Evolutionary conservation across 139 green algal genomes (phyloP).

Genomic region (Eudorina sp.): DNA sequence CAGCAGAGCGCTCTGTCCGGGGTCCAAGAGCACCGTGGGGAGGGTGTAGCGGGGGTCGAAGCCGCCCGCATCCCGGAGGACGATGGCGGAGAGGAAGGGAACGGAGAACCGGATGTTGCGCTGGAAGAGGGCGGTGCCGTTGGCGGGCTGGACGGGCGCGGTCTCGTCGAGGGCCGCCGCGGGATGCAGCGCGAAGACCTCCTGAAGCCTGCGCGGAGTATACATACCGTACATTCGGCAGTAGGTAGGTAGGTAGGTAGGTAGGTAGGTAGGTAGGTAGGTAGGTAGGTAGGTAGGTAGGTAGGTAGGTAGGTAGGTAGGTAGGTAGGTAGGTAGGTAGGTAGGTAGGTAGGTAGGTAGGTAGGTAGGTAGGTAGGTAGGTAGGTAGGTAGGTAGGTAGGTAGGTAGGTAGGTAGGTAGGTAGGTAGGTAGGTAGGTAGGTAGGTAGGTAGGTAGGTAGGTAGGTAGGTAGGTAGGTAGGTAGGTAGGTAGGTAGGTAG

Average conservation of each 20-base stretch:
- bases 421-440: too few relatives aligned
- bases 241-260: neutral
- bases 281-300: too few relatives aligned
- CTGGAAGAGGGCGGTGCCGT: slow-evolving; percentile 6
- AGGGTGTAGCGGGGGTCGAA: slow-evolving; percentile 8
- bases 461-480: too few relatives aligned
- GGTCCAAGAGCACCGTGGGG: neutral
- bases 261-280: too few relatives aligned
- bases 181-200: slow-evolving; percentile 31
- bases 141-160: neutral
- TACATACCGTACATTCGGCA: neutral
- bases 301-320: too few relatives aligned
- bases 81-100: neutral
- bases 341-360: too few relatives aligned
- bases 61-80: neutral
- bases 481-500: too few relatives aligned
- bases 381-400: too few relatives aligned
- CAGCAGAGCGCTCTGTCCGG: neutral
- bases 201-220: neutral
- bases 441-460: too few relatives aligned
- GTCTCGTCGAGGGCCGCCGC: neutral
- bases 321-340: too few relatives aligned
- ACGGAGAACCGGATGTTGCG: neutral
- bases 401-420: too few relatives aligned
- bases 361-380: too few relatives aligned